phyloP scores from a whole-genome alignment of 371 early-diverging fungal species.

The Mortierella sp. region DNA sequence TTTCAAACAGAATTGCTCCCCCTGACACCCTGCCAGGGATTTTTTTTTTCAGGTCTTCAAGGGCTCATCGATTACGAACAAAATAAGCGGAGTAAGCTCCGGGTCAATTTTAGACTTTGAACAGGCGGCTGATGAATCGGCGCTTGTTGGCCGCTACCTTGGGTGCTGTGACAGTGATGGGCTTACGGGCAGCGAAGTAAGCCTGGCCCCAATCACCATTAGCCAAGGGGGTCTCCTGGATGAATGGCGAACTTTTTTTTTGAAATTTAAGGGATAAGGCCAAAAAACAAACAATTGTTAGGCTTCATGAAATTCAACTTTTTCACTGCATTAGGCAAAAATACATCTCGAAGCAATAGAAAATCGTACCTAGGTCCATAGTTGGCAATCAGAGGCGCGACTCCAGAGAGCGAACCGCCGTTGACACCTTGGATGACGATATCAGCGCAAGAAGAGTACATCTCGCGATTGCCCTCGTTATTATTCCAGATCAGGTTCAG shows the following conservation, averaged over 20 bases:
- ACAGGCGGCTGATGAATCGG: conserved; percentile 15
- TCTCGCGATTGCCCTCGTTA: conserved; percentile 55
- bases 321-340: not conserved
- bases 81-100: not conserved
- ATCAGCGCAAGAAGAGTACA: conserved; percentile 48
- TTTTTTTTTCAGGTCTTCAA: not conserved
- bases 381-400: conserved; percentile 45
- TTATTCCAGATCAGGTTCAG: conserved; percentile 53
- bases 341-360: not conserved
- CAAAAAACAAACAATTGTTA: no score
- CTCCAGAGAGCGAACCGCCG: conserved; percentile 48
- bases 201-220: conserved; percentile 38
- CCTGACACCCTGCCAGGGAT: no score
- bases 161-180: conserved; percentile 43
- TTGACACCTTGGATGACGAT: conserved; percentile 41
- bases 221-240: conserved; percentile 23
- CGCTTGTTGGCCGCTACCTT: conserved; percentile 16
- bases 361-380: conserved; percentile 33
- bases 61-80: not conserved
- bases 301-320: no score
- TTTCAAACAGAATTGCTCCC: no score
- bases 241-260: conserved; percentile 22
- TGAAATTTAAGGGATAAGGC: no score
- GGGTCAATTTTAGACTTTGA: not conserved
- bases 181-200: conserved; percentile 35